Percentiles rank a stretch among this genome's conserved stretches.
Evolutionary conservation across 257 asterid genomes (phyloP).

Genomic region (Salvia splendens): DNA sequence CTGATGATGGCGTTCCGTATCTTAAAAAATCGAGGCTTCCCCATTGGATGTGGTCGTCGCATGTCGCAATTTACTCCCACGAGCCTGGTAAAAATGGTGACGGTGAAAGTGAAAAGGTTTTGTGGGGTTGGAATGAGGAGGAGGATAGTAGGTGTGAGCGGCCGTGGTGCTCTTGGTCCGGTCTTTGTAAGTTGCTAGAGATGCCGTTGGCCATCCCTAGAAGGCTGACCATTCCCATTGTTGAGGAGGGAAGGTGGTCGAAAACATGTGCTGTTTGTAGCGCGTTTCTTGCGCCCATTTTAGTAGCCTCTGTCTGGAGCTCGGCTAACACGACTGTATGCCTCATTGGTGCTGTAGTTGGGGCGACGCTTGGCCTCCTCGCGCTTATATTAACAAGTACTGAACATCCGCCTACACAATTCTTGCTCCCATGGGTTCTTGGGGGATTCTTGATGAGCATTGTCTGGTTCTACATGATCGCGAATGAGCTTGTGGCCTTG

Average conservation of each 20-base stretch:
- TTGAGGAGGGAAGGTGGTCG: constrained; percentile 80
- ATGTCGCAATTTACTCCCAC: constrained; percentile 59
- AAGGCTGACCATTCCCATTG: constrained; percentile 68
- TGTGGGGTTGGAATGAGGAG: constrained; percentile 77
- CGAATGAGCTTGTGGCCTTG: constrained; percentile 75
- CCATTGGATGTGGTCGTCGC: constrained; percentile 65
- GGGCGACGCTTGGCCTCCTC: constrained; percentile 50
- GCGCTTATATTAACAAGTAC: constrained; percentile 44
- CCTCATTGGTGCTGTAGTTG: constrained; percentile 37
- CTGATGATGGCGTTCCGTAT: constrained; percentile 37
- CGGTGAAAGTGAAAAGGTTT: constrained; percentile 29
- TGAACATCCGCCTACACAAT: constrained; percentile 55
- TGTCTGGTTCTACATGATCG: constrained; percentile 76
- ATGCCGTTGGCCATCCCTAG: constrained; percentile 64
- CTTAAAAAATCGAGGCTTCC: constrained; percentile 45
- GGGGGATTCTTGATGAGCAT: constrained; percentile 87
- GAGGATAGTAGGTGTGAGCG: constrained; percentile 2
- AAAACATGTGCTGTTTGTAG: constrained; percentile 62
- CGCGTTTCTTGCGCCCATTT: constrained; percentile 60
- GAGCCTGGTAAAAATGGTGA: constrained; percentile 35
- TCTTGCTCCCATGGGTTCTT: constrained; percentile 63
- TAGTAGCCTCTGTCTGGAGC: constrained; percentile 58
- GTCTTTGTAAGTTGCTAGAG: constrained; percentile 48
- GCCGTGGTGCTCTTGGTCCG: constrained; percentile 49
- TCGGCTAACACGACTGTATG: constrained; percentile 32